Conservation (phyloP, 805 yeast species). For the Starmerella floricola region DNA sequence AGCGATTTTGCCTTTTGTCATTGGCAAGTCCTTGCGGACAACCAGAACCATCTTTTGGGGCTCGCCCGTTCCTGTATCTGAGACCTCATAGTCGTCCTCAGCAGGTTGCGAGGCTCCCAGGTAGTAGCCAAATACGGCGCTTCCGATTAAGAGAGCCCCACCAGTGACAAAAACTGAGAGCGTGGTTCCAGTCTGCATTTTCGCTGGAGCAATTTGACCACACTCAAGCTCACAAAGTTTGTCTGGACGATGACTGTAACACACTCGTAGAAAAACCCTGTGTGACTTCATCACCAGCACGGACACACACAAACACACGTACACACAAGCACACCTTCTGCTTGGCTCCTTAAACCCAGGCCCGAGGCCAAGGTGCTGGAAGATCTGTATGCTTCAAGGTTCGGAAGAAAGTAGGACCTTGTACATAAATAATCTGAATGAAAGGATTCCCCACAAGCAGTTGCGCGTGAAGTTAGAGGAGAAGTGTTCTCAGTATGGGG, state of each 20-base stretch:
- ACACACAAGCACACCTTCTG: no score
- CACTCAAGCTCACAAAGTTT: background rate
- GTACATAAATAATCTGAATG: conserved; percentile 65
- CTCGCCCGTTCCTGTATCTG: conserved; percentile 7
- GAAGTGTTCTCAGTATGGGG: conserved; percentile 38
- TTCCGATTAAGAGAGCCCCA: background rate
- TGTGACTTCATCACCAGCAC: no score
- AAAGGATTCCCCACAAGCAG: conserved; percentile 44
- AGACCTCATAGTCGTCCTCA: conserved; percentile 14
- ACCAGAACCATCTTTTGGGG: conserved; percentile 57
- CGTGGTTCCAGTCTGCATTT: no score
- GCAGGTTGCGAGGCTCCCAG: conserved; percentile 1
- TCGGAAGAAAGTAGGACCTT: conserved; percentile 22
- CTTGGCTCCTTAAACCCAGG: no score
- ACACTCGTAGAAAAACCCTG: no score
- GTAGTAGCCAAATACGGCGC: conserved; percentile 6
- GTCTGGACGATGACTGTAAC: no score
- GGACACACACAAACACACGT: no score
- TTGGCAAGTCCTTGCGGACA: conserved; percentile 75
- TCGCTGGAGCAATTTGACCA: background rate
- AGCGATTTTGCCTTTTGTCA: conserved; percentile 92
- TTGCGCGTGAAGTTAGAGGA: conserved; percentile 36
- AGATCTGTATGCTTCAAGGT: background rate
- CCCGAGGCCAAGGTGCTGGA: no score
- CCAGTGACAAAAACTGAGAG: background rate